These are phyloP conservation scores for Sporisorium reilianum DNA, from an alignment of 1,284 basidiomycete genomes.

Conservation along the genomic window DNA sequence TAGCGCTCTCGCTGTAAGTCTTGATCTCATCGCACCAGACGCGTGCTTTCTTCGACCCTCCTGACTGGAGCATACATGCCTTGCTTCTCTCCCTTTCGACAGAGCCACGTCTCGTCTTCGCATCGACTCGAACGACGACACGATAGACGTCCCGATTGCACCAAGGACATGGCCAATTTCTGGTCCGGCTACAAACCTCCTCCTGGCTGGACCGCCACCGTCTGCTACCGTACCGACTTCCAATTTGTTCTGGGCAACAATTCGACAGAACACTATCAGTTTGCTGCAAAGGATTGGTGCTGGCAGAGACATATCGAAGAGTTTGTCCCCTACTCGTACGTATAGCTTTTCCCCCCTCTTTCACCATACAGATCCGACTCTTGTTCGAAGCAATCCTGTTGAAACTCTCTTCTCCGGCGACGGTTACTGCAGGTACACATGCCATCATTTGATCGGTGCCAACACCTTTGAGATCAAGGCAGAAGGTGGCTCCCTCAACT, in stretches of 20 bases:
- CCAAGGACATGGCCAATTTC: no score
- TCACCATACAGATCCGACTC: no score
- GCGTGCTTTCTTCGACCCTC: not conserved
- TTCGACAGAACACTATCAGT: not conserved
- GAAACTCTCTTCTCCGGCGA: no score
- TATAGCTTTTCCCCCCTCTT: no score
- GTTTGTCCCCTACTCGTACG: no score
- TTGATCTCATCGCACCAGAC: not conserved
- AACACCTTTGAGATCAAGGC: not conserved
- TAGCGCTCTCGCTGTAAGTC: conserved; percentile 1
- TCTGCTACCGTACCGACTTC: not conserved
- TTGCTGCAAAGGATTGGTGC: no score
- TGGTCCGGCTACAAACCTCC: not conserved
- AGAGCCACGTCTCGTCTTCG: not conserved
- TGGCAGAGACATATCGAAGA: no score
- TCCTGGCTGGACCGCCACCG: not conserved
- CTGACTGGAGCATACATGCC: not conserved
- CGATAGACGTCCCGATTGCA: not conserved
- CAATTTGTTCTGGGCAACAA: not conserved
- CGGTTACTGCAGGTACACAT: not conserved
- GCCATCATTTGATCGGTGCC: not conserved
- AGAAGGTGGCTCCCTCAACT: not conserved
- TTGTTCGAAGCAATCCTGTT: no score
- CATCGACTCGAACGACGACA: not conserved
- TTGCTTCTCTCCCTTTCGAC: not conserved